These are phyloP conservation scores for Leccinum pachyderme DNA, from an alignment of 1,284 basidiomycete species.

Conservation along the genomic window DNA sequence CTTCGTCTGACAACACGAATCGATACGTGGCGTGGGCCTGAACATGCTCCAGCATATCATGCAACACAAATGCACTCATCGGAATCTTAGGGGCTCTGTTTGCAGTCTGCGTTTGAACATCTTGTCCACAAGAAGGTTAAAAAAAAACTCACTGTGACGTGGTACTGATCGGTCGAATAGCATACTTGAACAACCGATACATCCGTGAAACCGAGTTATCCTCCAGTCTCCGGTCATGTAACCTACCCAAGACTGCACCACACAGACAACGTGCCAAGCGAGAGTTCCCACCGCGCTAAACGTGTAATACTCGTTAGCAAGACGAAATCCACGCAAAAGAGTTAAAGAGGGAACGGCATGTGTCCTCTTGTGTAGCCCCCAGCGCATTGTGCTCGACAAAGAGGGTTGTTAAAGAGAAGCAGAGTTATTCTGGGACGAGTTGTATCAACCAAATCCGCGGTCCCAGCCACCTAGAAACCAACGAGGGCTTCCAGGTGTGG, in stretches of 20 bases:
- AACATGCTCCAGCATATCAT: constrained; percentile 85
- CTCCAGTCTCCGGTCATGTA: constrained; percentile 48
- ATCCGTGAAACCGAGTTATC: constrained; percentile 41
- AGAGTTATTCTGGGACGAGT: constrained; percentile 72
- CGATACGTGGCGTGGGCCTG: constrained; percentile 88
- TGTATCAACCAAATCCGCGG: constrained; percentile 78
- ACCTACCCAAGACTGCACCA: constrained; percentile 73
- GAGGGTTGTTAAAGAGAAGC: constrained; percentile 76
- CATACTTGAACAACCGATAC: constrained; percentile 78
- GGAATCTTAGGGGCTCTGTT: constrained; percentile 62
- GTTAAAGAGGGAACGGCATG: constrained; percentile 37
- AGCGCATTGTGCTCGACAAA: constrained; percentile 60
- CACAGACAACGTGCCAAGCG: constrained; percentile 70
- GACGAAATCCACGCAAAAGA: constrained; percentile 2
- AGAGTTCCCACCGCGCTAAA: constrained; percentile 61
- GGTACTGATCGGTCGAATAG: constrained; percentile 69
- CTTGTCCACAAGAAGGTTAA: neutral
- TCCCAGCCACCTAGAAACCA: constrained; percentile 43
- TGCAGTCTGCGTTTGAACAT: constrained; percentile 5
- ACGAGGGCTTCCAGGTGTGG: constrained; percentile 45
- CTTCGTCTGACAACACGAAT: constrained; percentile 82
- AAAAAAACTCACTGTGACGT: constrained; percentile 49
- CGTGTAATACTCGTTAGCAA: constrained; percentile 15
- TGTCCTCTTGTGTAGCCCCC: constrained; percentile 85
- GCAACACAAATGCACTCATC: constrained; percentile 78